Conservation (phyloP, 257 asterid species). For the Ehretia macrophylla region DNA sequence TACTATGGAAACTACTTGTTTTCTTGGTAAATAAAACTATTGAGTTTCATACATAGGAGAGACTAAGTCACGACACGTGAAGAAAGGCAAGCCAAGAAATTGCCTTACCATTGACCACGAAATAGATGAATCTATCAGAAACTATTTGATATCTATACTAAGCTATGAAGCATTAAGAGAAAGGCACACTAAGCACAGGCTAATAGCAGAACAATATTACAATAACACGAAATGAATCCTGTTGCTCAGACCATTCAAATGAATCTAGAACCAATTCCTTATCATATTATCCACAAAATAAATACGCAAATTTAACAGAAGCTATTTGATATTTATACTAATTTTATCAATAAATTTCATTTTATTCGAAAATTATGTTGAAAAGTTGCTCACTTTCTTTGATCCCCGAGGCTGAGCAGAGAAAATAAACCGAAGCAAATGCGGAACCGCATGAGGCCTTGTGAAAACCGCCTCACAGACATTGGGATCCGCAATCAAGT, state of each 20-base stretch:
- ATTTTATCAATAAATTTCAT: too few species aligned
- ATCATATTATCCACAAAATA: background rate
- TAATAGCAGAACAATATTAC: background rate
- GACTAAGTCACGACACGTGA: too few species aligned
- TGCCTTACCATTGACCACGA: too few species aligned
- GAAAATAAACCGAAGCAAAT: constrained; percentile 83
- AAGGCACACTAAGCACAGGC: too few species aligned
- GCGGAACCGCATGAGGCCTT: constrained; percentile 84
- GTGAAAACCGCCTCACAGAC: constrained; percentile 70
- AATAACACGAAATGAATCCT: background rate
- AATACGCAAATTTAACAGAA: background rate
- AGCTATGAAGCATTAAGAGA: too few species aligned
- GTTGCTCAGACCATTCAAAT: background rate
- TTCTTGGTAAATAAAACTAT: too few species aligned
- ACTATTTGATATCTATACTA: too few species aligned
- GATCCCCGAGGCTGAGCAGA: constrained; percentile 78
- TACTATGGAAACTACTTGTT: too few species aligned
- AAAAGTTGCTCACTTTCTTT: constrained; percentile 48
- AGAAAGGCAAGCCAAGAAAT: too few species aligned
- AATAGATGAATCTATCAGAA: too few species aligned
- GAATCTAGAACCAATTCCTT: background rate
- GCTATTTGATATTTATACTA: background rate
- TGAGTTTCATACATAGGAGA: too few species aligned
- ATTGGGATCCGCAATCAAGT: constrained; percentile 74
- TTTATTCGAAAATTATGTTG: too few species aligned